Base-by-base conservation (phyloP, 257 asterid genomes). In the Plantago major region DNA sequence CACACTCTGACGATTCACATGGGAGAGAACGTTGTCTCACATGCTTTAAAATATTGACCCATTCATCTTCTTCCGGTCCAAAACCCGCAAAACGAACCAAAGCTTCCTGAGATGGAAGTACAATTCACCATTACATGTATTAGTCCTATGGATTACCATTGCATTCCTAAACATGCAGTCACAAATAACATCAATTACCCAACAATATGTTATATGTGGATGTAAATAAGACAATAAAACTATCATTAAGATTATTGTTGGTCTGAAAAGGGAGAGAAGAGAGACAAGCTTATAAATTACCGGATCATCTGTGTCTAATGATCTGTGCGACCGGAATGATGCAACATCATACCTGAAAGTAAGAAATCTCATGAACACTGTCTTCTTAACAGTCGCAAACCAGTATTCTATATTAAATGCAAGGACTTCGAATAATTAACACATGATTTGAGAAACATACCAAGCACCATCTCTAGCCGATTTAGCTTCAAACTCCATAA, bases 391-490 rank as follows among this genome's bases (percentile, higher is more conserved):
- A 46, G 42, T 7, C 5, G 13, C 37, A 67, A 42, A 55, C 55
- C 30, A 47, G 10, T 19, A 33, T 33, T 33, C 6, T 33, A 33
- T 33, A 33, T 4, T 33, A 33, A 33, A 33, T 33, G 40, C 40
- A 33, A 33, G 6, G 8, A 33, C 8, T 38, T 59, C 43, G 26
- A 40, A 57, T 55, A 48, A 17, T 45, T 54, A 47, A 52, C 14
- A 38, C 42, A 54, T 40, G 66, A 11, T 46, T 30, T 5, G 46
- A 71, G 72, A 47, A 66, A 74, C 89, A 56, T 66, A 88, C 98
- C 98, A 92, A 76, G 98, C 98, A 74, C 98, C 98, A 78, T 90
- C 98, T 67, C 98, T 81, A 45, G 96, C 89, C 69, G 96, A 90
- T 73, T 84, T 85, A 42, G 96, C 98, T 88, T 90, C 96, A 72